Conservation (phyloP, 2,329 filamentous ascomycete species). For the Fusarium citri region DNA sequence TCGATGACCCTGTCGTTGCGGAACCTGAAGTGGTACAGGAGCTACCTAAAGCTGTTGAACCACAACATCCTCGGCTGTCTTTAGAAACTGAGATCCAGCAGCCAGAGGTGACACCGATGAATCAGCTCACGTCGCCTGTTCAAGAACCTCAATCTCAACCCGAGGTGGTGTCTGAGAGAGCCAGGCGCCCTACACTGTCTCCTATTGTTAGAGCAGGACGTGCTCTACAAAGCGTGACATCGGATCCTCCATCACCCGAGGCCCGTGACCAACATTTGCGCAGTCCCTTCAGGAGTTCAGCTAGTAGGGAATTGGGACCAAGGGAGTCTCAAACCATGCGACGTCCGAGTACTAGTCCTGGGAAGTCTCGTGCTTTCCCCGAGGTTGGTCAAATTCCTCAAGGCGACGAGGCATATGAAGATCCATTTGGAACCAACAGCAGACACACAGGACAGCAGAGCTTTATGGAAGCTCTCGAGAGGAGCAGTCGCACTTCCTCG, state of each 20-base stretch:
- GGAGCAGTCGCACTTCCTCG: slow-evolving; percentile 37
- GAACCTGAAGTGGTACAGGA: slow-evolving; percentile 15
- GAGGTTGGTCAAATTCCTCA: slow-evolving; percentile 22
- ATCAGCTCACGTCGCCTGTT: slow-evolving; percentile 54
- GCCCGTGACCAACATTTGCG: slow-evolving; percentile 62
- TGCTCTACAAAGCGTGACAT: slow-evolving; percentile 68
- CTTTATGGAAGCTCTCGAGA: slow-evolving; percentile 50
- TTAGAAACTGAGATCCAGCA: slow-evolving; percentile 26
- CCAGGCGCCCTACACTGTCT: slow-evolving; percentile 60
- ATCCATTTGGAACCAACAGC: slow-evolving; percentile 47
- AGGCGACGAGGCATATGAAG: slow-evolving; percentile 38
- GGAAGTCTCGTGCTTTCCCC: slow-evolving; percentile 34
- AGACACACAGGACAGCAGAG: slow-evolving; percentile 47
- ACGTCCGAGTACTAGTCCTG: slow-evolving; percentile 49
- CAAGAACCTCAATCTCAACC: slow-evolving; percentile 51
- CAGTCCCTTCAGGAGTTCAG: slow-evolving; percentile 65
- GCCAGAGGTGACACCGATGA: slow-evolving; percentile 51
- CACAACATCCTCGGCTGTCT: slow-evolving; percentile 19
- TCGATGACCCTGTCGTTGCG: slow-evolving; percentile 26
- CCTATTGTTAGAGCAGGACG: slow-evolving; percentile 69
- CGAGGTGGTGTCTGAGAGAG: slow-evolving; percentile 47
- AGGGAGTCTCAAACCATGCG: slow-evolving; percentile 44
- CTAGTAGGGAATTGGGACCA: slow-evolving; percentile 51
- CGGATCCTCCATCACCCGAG: slow-evolving; percentile 68
- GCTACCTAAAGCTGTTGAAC: slow-evolving; percentile 21